phyloP scores from a whole-genome alignment of 495 filamentous ascomycete genomes.

The Aspergillus steynii region DNA sequence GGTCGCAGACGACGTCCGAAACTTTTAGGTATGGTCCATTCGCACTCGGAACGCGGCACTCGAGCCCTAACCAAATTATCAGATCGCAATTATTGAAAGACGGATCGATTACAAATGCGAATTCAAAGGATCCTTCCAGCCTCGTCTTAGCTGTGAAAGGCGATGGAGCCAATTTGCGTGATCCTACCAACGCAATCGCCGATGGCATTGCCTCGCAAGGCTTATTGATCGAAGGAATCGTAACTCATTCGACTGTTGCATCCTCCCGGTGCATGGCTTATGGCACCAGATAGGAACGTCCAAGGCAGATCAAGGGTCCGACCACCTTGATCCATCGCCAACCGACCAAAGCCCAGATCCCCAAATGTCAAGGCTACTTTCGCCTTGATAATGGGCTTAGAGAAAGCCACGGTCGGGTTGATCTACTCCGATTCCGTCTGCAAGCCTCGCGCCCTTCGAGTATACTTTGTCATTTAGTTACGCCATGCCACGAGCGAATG shows the following conservation, averaged over 20 bases:
- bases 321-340: neutral
- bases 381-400: neutral
- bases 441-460: neutral
- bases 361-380: neutral
- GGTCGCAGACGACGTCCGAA: neutral
- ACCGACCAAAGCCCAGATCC: neutral
- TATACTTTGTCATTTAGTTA: neutral
- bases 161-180: constrained; percentile 27
- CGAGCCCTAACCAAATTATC: neutral
- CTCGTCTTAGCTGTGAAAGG: constrained; percentile 35
- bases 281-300: neutral
- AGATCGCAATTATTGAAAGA: constrained; percentile 21
- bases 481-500: neutral
- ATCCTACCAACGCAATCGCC: neutral
- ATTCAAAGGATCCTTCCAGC: constrained; percentile 31
- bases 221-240: neutral
- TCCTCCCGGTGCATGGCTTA: neutral
- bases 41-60: neutral
- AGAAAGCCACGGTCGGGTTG: neutral
- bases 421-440: constrained; percentile 1
- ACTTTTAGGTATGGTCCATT: constrained; percentile 1
- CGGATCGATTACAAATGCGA: constrained; percentile 46
- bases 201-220: neutral
- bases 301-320: neutral
- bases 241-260: neutral